phyloP scores from a whole-genome alignment of 352 stramenopile genomes.

The Albugo laibachii region DNA sequence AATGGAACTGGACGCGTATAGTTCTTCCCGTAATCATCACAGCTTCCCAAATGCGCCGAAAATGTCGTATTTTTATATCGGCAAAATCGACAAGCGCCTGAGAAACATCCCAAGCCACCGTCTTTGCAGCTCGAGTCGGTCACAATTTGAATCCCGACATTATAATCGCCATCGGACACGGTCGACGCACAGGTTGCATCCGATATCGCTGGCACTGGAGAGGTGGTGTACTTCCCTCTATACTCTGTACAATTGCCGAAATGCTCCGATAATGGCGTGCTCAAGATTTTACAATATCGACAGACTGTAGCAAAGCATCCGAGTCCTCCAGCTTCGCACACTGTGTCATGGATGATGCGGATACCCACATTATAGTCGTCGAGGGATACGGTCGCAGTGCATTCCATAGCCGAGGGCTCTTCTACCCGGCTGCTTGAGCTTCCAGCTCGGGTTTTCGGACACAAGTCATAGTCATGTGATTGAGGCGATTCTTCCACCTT shows the following conservation, averaged over 20 bases:
- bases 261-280: constrained; percentile 14
- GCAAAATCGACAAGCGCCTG: constrained; percentile 15
- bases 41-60: constrained; percentile 1
- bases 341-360: not conserved
- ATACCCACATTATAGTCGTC: constrained; percentile 7
- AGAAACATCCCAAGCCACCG: constrained; percentile 19
- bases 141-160: constrained; percentile 13
- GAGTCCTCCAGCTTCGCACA: constrained; percentile 5
- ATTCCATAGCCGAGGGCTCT: not conserved
- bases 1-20: constrained; percentile 1
- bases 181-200: not conserved
- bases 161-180: constrained; percentile 13
- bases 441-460: constrained; percentile 3
- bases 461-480: constrained; percentile 12
- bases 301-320: constrained; percentile 15
- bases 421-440: not conserved
- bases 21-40: constrained; percentile 2
- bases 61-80: constrained; percentile 9
- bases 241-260: constrained; percentile 11
- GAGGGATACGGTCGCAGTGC: constrained; percentile 1
- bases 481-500: constrained; percentile 15
- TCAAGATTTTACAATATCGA: constrained; percentile 14
- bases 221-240: not conserved
- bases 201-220: too few relatives aligned
- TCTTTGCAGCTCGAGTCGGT: constrained; percentile 10